Percentiles rank a stretch among this genome's conserved stretches.
These are phyloP conservation scores for Zygosaccharomyces lentus DNA, from an alignment of 805 yeast genomes.

Conservation along the genomic window DNA sequence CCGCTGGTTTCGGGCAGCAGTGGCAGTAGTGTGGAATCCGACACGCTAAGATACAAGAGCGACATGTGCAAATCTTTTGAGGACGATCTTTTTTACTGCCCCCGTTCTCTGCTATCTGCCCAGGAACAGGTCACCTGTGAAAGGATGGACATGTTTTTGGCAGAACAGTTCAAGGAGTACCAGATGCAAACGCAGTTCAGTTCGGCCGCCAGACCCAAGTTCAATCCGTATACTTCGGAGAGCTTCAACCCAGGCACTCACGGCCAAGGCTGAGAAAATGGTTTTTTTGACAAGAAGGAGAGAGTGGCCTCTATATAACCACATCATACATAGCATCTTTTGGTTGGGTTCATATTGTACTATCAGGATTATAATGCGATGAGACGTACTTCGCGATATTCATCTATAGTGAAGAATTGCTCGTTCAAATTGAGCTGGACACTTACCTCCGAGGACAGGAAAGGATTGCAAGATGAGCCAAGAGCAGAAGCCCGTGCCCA, in stretches of 20 bases:
- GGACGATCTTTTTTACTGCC: slow-evolving; percentile 34
- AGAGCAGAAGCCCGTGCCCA: slow-evolving; percentile 17
- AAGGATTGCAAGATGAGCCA: slow-evolving; percentile 7
- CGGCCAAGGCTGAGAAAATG: background rate
- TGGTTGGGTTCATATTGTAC: slow-evolving; percentile 8
- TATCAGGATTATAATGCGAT: slow-evolving; percentile 5
- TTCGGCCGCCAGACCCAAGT: slow-evolving; percentile 41
- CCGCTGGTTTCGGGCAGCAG: slow-evolving; percentile 16
- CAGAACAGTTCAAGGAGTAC: slow-evolving; percentile 20
- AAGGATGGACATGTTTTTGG: slow-evolving; percentile 25
- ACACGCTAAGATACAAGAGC: slow-evolving; percentile 25
- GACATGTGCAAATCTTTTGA: slow-evolving; percentile 32
- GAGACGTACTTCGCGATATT: slow-evolving; percentile 7
- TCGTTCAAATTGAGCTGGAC: background rate
- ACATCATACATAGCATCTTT: slow-evolving; percentile 3
- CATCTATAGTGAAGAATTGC: background rate
- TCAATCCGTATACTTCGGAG: slow-evolving; percentile 64
- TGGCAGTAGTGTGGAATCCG: slow-evolving; percentile 15
- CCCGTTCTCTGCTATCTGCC: slow-evolving; percentile 28
- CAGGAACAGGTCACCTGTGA: slow-evolving; percentile 28
- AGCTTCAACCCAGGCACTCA: slow-evolving; percentile 49
- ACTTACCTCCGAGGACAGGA: background rate
- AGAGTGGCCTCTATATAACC: background rate
- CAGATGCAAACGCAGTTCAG: slow-evolving; percentile 9
- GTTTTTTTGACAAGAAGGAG: background rate